phyloP scores from a whole-genome alignment of 805 yeast species.

The Candida ovalis region DNA sequence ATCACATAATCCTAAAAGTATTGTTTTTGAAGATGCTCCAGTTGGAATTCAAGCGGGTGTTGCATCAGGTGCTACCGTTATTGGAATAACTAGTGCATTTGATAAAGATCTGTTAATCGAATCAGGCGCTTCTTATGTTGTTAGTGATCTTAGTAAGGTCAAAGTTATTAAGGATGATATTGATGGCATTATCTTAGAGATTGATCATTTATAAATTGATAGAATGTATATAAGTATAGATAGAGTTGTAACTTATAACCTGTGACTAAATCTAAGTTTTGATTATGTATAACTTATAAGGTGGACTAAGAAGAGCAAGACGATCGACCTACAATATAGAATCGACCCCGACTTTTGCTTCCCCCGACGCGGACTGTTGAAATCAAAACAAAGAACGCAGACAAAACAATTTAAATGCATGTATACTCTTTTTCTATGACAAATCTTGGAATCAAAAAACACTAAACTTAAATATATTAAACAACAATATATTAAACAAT shows the following conservation, averaged over 20 bases:
- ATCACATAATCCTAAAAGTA: neutral
- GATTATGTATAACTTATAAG: neutral
- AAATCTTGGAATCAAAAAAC: too few relatives aligned
- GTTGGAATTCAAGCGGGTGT: constrained; percentile 1
- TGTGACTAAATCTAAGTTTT: neutral
- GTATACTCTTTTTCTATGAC: too few relatives aligned
- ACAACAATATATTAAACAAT: neutral
- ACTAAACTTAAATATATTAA: neutral
- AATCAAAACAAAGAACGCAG: neutral
- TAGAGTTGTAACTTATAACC: neutral
- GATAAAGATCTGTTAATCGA: neutral
- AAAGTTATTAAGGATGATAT: neutral
- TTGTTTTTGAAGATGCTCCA: constrained; percentile 2
- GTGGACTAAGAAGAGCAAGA: neutral
- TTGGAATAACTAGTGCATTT: neutral
- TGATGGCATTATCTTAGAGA: neutral
- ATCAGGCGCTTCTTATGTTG: neutral
- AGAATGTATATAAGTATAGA: neutral
- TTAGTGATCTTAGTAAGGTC: neutral
- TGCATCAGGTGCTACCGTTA: neutral
- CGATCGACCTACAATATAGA: neutral
- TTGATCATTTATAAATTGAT: neutral
- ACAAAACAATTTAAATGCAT: neutral
- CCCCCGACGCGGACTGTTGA: neutral
- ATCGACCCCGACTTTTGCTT: neutral